Base-by-base conservation (phyloP, 805 yeast genomes). In the Ogataea zsoltii region DNA sequence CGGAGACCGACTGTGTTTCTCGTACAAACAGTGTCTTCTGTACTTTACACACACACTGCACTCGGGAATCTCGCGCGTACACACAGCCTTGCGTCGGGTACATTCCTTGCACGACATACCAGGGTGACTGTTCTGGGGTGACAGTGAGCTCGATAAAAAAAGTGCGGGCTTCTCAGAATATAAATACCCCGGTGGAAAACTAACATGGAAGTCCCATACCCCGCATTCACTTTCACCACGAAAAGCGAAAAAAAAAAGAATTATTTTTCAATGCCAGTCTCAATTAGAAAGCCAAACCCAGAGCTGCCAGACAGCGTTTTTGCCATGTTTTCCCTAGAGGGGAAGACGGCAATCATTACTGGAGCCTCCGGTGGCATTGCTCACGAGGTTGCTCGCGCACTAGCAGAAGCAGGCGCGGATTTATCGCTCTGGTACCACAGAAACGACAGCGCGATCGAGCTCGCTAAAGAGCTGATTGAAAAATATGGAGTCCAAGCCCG, bases 321-420 rank as follows among this genome's bases (percentile, higher is more conserved):
- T n/a, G 58, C 56, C 30, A 38, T 55, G 41, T 74, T 70, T 46
- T 70, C 76, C 7, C 60, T 72, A 23, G 60, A 62, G 38, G 75
- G 73, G 12, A 69, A 71, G 50, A 66, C 63, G 4, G 74, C 74
- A 11, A 51, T 74, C n/a, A 60, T 77, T 25, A 73, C 83, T 12
- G 85, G 85, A 13, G 82, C 77, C 13, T 74, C 82, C 15, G 71
- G 78, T 17, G 85, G 85, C 4, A 79, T 80, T 49, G 85, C 84
- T 2, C 70, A 70, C 19, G 75, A 73, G 33, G 73, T 78, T 41
- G 80, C 79, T 17, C 58, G 66, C 25, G 83, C 76, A 12, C 62
- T 77, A 19, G 83, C 81, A 2, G 71, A 72, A 42, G 79, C 80
- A 19, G 79, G 79, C 11, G 70, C 76, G 7, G 60, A 53, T 31